Evolutionary conservation across 2,329 filamentous ascomycete species (phyloP), one percentile per base, ranked within the genome.

Genomic region (Botryotinia globosa): DNA sequence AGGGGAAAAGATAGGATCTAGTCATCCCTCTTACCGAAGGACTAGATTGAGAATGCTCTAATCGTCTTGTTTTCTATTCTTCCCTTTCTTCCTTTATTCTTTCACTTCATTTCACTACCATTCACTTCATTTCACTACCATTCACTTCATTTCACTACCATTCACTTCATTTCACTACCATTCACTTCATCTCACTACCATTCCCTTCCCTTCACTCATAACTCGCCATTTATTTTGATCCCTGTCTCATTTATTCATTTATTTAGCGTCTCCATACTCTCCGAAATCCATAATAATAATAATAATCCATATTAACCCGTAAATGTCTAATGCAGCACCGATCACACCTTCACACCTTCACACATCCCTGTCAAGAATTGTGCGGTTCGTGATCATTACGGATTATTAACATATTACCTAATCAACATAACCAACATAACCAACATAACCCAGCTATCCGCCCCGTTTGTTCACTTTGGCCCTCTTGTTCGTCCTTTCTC

Each of bases 401-500:
- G 37, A 39, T 39, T 39, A 39, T n/a, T n/a, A n/a, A n/a, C n/a
- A n/a, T n/a, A n/a, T n/a, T n/a, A 10, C 37, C 10, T 39, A 39
- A 39, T 10, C 37, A 39, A 72, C 51, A 56, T 67, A 67, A 67
- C 37, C 62, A 39, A 10, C 37, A 39, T 39, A 39, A 39, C 37
- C 37, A 39, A 72, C 51, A 56, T 67, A 67, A 67, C 37, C 62
- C 69, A 65, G 61, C 63, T 56, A 32, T 58, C 58, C 68, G 34
- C 69, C 69, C 68, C 68, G 69, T 72, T 72, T 59, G 51, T 67
- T 67, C 48, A n/a, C 25, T 48, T 45, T 37, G 45, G 44, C 48
- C 69, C 39, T 67, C 62, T 72, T 51, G 69, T 72, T 72, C 61
- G n/a, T 72, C 69, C 54, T 44, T 67, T 67, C 61, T 61, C n/a